Evolutionary conservation across 2,329 filamentous ascomycete species (phyloP), one percentile per base, ranked within the genome.

Genomic region (Botrytis elliptica): DNA sequence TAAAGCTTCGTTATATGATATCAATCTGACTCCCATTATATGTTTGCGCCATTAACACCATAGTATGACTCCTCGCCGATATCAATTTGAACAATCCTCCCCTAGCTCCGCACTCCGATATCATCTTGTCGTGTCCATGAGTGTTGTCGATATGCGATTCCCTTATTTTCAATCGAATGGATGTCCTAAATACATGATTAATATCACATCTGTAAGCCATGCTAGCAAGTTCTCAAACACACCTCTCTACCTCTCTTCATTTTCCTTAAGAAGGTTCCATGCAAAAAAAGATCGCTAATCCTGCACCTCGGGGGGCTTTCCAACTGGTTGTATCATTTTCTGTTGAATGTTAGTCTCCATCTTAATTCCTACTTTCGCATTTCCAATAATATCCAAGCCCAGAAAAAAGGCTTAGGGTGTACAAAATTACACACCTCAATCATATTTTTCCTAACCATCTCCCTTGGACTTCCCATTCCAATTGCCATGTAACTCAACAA

Each of bases 401-500:
- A n/a, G 12, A n/a, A n/a, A 12, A 33, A 44, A 29, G 29, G 6
- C 16, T 9, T 14, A 12, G 36, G 1, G 12, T 36, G 18, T 10
- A 52, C 10, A 16, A n/a, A 42, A 65, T 29, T 42, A 82, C 84
- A 66, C 81, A 90, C 88, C 81, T 97, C 92, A 78, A 98, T 91
- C 85, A 97, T 88, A 83, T 90, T 87, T 22, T 92, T 90, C 76
- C 94, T 88, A 71, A 96, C 90, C 83, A 94, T 93, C 83, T 94
- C 91, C 74, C 91, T 87, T 9, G 93, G 88, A 82, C 97, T 93
- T 66, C 96, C 96, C 85, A 97, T 90, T 0, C 95, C 95, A 68
- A 98, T 90, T 29, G 93, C 88, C 86, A 98, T 94, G 83, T 97
- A 98, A 57, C 93, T 90, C 25, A 98, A 87, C 75, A 98, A 87